Base-by-base conservation (phyloP, 2,329 filamentous ascomycete genomes). In the Fusarium kyushuense region DNA sequence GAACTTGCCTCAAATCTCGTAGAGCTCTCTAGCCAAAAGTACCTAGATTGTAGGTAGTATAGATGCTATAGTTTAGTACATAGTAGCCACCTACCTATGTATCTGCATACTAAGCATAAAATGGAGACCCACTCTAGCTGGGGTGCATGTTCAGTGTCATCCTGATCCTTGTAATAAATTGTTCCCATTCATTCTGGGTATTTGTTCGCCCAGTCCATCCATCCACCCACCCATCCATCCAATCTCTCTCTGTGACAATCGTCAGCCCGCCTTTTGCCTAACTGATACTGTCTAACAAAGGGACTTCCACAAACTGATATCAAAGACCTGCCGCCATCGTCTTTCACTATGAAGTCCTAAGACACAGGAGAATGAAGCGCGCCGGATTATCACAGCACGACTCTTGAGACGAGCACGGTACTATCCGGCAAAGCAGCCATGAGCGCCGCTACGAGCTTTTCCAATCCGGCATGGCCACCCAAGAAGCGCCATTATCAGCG, bases 401-500 rank as follows among this genome's bases (percentile, higher is more conserved):
- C 69, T 59, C 65, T 32, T 60, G 36, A 42, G 53, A 65, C 69
- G 65, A 69, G 52, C 64, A 74, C 46, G 69, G 47, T 64, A 74
- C 51, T 56, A 72, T 58, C 54, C 65, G 60, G 52, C 82, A 5
- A 85, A 85, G 72, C 67, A 82, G 83, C 62, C 60, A 82, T 79
- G 80, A 79, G 76, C 76, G 73, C 78, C 45, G 72, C 72, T 61
- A 70, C 73, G 58, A 65, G 67, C 62, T 70, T 78, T 41, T 73
- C 78, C 46, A 74, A 67, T 45, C 58, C 68, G 71, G 76, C 70
- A 54, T 83, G 80, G 81, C 81, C 80, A 59, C 80, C 81, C 45
- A 77, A 75, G 53, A 78, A 74, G 54, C 78, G 83, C 58, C 79
- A 79, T 23, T 83, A 82, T 27, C 82, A 82, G 75, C 77, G 83